Evolutionary conservation across 352 stramenopile species (phyloP).

Genomic region (Thraustotheca clavata): DNA sequence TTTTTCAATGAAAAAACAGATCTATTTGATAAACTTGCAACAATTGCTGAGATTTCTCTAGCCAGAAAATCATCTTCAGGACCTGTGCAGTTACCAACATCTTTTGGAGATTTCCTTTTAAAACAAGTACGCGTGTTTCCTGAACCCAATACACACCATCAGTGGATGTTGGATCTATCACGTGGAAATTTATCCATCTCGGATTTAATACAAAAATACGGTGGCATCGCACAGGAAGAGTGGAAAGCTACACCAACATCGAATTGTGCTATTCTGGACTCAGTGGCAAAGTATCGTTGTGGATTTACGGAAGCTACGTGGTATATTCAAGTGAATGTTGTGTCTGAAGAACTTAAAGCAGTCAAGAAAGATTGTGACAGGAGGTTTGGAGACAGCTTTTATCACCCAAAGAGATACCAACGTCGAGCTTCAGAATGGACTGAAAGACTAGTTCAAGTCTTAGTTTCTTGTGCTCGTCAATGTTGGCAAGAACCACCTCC

Average conservation of each 20-base stretch:
- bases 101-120: slow-evolving; percentile 75
- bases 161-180: slow-evolving; percentile 73
- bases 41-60: not conserved
- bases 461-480: slow-evolving; percentile 59
- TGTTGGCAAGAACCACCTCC: not conserved
- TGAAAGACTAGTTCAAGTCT: slow-evolving; percentile 63
- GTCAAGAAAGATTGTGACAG: slow-evolving; percentile 58
- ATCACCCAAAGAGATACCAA: slow-evolving; percentile 59
- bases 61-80: too few relatives aligned
- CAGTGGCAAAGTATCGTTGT: slow-evolving; percentile 61
- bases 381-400: slow-evolving; percentile 71
- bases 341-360: slow-evolving; percentile 82
- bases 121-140: slow-evolving; percentile 61
- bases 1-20: slow-evolving; percentile 74
- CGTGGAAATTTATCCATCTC: slow-evolving; percentile 47
- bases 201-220: slow-evolving; percentile 66
- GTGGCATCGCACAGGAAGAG: slow-evolving; percentile 76
- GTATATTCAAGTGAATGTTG: slow-evolving; percentile 77
- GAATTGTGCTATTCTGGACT: slow-evolving; percentile 74
- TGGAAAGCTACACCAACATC: slow-evolving; percentile 66
- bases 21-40: slow-evolving; percentile 55
- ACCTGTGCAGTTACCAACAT: not conserved
- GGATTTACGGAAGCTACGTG: slow-evolving; percentile 67
- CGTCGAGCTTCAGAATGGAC: slow-evolving; percentile 70
- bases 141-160: slow-evolving; percentile 64